phyloP scores from a whole-genome alignment of 169 alveolate species.

The Prorocentrum cordatum region DNA sequence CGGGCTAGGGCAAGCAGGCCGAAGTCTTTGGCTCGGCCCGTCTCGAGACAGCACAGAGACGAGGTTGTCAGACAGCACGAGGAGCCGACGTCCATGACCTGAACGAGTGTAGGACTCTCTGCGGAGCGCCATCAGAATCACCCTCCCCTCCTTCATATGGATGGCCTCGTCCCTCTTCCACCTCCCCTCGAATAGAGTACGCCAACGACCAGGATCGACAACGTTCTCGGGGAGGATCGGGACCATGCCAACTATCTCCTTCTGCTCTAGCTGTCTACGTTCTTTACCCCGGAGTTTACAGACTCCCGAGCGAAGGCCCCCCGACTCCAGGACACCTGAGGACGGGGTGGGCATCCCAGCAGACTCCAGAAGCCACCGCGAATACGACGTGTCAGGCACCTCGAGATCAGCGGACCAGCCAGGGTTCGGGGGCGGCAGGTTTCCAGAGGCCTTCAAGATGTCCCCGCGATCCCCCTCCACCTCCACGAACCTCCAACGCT shows the following conservation, averaged over 20 bases:
- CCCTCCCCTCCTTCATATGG: conserved; percentile 23
- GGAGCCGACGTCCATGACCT: background rate
- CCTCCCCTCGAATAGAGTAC: background rate
- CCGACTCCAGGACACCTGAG: too few species aligned
- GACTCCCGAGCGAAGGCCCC: too few species aligned
- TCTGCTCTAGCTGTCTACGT: too few species aligned
- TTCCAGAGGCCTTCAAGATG: too few species aligned
- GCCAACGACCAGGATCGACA: background rate
- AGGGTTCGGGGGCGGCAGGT: too few species aligned
- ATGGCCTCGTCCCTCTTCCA: background rate
- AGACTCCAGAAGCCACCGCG: too few species aligned
- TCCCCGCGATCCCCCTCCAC: too few species aligned
- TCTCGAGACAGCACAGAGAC: background rate
- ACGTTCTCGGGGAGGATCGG: background rate
- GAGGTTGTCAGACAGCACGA: background rate
- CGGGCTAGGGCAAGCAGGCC: background rate
- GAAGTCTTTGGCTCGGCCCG: background rate
- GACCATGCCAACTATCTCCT: conserved; percentile 1
- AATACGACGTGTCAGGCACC: too few species aligned
- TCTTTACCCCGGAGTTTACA: too few species aligned
- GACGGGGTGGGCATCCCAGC: too few species aligned
- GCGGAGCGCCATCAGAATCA: background rate
- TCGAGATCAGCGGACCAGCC: too few species aligned
- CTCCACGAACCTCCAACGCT: too few species aligned
- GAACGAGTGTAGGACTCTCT: background rate